A percentile compares a stretch with the other conserved stretches of the same genome.
Conservation (phyloP, 2,329 filamentous ascomycete species). For the Fusarium anguioides region DNA sequence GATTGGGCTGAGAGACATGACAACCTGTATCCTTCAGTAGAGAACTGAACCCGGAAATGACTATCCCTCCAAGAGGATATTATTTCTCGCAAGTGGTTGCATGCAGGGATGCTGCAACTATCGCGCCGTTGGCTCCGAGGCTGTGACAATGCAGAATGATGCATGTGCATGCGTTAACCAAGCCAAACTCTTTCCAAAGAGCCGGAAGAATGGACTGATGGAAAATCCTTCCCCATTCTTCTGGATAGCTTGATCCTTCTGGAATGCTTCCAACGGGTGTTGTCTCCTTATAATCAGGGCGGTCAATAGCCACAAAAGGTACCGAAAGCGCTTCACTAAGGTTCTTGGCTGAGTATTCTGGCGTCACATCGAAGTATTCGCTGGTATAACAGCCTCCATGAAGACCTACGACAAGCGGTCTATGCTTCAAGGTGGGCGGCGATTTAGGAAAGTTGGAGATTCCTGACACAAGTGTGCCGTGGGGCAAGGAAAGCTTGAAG, state of each 20-base stretch:
- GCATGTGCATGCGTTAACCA: conserved; percentile 28
- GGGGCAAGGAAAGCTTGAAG: conserved; percentile 23
- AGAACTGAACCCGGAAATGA: conserved; percentile 34
- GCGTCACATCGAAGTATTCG: conserved; percentile 37
- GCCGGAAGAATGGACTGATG: conserved; percentile 31
- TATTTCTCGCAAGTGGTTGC: neutral
- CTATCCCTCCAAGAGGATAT: conserved; percentile 33
- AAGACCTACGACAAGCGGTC: conserved; percentile 35
- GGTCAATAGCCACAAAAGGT: conserved; percentile 39
- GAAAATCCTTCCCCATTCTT: conserved; percentile 31
- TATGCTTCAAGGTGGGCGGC: conserved; percentile 9
- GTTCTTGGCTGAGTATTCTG: conserved; percentile 21
- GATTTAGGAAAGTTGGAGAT: conserved; percentile 29
- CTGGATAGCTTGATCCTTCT: conserved; percentile 30
- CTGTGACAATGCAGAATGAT: conserved; percentile 36
- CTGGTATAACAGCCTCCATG: conserved; percentile 38
- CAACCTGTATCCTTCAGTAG: conserved; percentile 23
- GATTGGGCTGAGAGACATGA: conserved; percentile 9
- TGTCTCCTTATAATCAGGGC: conserved; percentile 32
- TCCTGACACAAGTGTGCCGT: conserved; percentile 24
- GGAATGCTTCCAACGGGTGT: conserved; percentile 26
- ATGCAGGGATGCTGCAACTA: conserved; percentile 32
- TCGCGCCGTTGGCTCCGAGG: conserved; percentile 30
- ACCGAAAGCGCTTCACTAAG: conserved; percentile 29
- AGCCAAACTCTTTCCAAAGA: conserved; percentile 31